Evolutionary conservation across 768 basidiomycete species (phyloP).

Genomic region (Sporobolomyces phaffii): DNA sequence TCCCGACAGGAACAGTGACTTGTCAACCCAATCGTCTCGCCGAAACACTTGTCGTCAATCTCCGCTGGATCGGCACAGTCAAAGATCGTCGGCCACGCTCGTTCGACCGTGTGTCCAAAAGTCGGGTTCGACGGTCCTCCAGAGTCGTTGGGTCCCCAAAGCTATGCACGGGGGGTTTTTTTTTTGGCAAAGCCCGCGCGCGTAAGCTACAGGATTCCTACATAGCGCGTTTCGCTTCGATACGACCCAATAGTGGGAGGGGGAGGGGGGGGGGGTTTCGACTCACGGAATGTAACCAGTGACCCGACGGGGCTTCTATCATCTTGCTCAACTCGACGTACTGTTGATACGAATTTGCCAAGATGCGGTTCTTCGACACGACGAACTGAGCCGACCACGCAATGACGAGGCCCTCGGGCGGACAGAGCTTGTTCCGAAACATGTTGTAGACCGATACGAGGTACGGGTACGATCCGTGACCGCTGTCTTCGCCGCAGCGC

Average conservation of each 20-base stretch:
- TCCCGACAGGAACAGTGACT: too few relatives aligned
- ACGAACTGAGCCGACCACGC: constrained; percentile 45
- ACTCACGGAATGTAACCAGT: constrained; percentile 27
- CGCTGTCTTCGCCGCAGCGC: constrained; percentile 39
- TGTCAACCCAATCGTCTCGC: too few relatives aligned
- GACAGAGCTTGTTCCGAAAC: constrained; percentile 43
- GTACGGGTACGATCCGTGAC: neutral
- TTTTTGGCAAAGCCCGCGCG: too few relatives aligned
- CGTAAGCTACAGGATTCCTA: too few relatives aligned
- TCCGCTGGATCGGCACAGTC: neutral
- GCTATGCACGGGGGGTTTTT: too few relatives aligned
- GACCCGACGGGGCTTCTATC: constrained; percentile 5
- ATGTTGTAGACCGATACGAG: constrained; percentile 41
- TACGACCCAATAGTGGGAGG: too few relatives aligned
- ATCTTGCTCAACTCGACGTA: constrained; percentile 20
- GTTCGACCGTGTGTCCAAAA: neutral
- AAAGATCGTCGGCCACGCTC: neutral
- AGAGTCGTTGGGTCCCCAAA: too few relatives aligned
- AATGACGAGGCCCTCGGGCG: constrained; percentile 33
- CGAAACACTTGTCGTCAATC: too few relatives aligned
- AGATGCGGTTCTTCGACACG: constrained; percentile 42
- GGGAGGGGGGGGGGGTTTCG: too few relatives aligned
- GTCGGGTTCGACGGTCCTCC: neutral
- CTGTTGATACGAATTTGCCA: constrained; percentile 35
- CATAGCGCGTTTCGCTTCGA: too few relatives aligned